phyloP scores from a whole-genome alignment of 148 eudicot genomes.

The Nepenthes mirabilis region DNA sequence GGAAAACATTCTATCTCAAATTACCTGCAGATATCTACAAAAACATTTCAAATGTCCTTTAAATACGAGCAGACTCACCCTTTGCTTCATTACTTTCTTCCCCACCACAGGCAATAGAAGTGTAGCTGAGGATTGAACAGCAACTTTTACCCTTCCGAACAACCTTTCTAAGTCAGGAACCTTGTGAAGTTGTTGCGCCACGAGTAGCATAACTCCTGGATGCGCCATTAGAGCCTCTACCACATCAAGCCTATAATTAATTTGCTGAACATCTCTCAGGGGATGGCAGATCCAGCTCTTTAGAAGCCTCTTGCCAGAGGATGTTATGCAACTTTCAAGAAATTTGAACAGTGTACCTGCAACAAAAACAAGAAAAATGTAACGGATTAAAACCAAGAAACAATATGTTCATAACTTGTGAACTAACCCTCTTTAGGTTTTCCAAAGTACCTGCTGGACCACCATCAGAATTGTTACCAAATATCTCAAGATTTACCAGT shows the following conservation, averaged over 20 bases:
- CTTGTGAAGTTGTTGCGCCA: conserved; percentile 66
- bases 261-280: conserved; percentile 51
- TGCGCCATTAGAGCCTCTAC: conserved; percentile 52
- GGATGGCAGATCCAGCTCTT: conserved; percentile 98
- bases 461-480: conserved; percentile 79
- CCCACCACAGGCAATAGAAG: conserved; percentile 69
- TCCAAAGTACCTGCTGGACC: conserved; percentile 49
- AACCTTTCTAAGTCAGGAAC: conserved; percentile 91
- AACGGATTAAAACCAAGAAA: conserved; percentile 2
- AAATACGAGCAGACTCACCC: conserved; percentile 34
- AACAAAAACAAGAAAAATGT: conserved; percentile 8
- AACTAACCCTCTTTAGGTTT: not conserved
- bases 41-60: not conserved
- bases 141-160: conserved; percentile 73
- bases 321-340: conserved; percentile 69
- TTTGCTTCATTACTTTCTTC: conserved; percentile 71
- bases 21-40: too few species aligned
- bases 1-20: too few species aligned
- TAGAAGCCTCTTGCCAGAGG: conserved; percentile 83
- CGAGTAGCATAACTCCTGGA: conserved; percentile 41
- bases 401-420: not conserved
- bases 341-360: conserved; percentile 80
- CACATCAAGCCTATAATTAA: conserved; percentile 67
- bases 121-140: conserved; percentile 57
- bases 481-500: conserved; percentile 77